Evolutionary conservation across 2,329 filamentous ascomycete genomes (phyloP), one percentile per base, ranked within the genome.

Genomic region (Penicillium sp.): DNA sequence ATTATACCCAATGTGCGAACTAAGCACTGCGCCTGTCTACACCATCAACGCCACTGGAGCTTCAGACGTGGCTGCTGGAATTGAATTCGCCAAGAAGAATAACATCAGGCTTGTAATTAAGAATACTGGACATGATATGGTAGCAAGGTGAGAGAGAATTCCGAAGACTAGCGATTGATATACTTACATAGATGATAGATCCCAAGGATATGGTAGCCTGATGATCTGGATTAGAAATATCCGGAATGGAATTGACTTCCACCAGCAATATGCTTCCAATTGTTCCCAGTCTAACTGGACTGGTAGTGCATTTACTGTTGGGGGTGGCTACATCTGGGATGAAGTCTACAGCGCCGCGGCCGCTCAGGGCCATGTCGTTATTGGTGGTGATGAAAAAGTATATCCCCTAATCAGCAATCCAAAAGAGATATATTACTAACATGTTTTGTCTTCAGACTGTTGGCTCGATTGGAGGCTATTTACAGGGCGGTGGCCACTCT

Each of bases 401-500:
- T 38, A 3, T 50, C 26, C 11, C 5, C 24, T 11, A 16, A 20
- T 20, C 16, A 3, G 12, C 40, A 43, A 7, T 21, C 40, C 20
- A 46, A 24, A 24, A 14, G 2, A 46, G 18, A 23, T 46, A 46
- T 46, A 24, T 46, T 46, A 24, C 43, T 46, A 24, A 46, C 18
- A 24, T 8, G 23, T 46, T 12, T 16, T 23, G 9, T 16, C 78
- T 77, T 42, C 77, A 77, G 0, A 81, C 79, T 0, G 83, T 87
- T 5, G 83, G 83, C 1, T 62, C 83, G 8, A 79, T 81, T 0
- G 84, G 84, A 12, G 84, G 84, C 1, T 87, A 81, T 62, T 78
- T 74, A 3, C 81, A 84, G 64, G 83, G 83, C 5, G 84, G 83
- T 12, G 85, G 85, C 0, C 83, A 85, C 63, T 79, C 77, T 0